phyloP scores from a whole-genome alignment of 1,284 basidiomycete species.

The Marasmius oreades region DNA sequence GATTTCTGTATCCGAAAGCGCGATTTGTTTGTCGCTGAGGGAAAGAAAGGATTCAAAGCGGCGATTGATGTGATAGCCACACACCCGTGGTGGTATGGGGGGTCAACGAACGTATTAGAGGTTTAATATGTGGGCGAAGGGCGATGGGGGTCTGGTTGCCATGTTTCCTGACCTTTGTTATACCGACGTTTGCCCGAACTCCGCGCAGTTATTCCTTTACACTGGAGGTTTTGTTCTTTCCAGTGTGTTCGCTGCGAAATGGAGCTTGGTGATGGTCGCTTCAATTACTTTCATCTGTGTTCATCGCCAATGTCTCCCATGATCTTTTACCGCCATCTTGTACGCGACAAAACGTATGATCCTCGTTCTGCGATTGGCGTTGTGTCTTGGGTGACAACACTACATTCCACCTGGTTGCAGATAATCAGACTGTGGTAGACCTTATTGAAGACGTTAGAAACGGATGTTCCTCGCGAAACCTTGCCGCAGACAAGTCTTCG shows the following conservation, averaged over 20 bases:
- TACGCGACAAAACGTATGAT: slow-evolving; percentile 33
- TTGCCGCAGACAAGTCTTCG: slow-evolving; percentile 9
- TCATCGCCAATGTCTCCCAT: slow-evolving; percentile 42
- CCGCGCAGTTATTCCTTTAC: slow-evolving; percentile 38
- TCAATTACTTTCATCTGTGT: slow-evolving; percentile 19
- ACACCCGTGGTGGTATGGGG: slow-evolving; percentile 57
- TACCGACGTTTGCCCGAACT: slow-evolving; percentile 43
- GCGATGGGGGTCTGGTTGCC: slow-evolving; percentile 49
- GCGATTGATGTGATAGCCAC: slow-evolving; percentile 46
- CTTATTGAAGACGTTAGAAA: background rate
- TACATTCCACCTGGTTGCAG: slow-evolving; percentile 11
- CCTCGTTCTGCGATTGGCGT: slow-evolving; percentile 32
- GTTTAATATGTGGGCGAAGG: slow-evolving; percentile 58
- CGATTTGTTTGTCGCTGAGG: slow-evolving; percentile 28
- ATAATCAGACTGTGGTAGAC: slow-evolving; percentile 10
- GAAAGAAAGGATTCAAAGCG: slow-evolving; percentile 40
- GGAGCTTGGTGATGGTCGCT: background rate
- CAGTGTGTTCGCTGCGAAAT: background rate
- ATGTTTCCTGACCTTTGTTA: slow-evolving; percentile 47
- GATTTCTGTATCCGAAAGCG: slow-evolving; percentile 55
- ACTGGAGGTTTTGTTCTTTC: slow-evolving; percentile 22
- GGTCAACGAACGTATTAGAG: slow-evolving; percentile 46
- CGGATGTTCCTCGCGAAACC: background rate
- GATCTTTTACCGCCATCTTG: slow-evolving; percentile 47
- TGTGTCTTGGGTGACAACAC: slow-evolving; percentile 27